Evolutionary conservation across 768 basidiomycete species (phyloP).

Genomic region (Amyloporia xantha): DNA sequence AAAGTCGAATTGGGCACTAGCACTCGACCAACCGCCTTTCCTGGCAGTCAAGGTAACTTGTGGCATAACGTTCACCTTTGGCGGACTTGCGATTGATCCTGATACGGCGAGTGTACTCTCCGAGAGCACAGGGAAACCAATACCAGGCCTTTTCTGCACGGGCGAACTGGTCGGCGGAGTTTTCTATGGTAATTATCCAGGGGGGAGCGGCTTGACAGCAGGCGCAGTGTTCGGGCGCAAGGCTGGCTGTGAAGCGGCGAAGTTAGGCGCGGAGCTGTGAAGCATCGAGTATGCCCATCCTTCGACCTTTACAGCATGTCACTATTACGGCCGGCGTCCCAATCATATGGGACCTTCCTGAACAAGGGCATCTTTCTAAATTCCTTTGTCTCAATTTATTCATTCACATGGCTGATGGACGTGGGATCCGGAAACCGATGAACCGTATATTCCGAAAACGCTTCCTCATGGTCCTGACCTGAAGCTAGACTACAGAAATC

Average conservation of each 20-base stretch:
- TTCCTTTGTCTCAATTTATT: neutral
- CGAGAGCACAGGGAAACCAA: conserved; percentile 31
- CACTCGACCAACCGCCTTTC: conserved; percentile 46
- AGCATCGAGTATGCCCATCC: neutral
- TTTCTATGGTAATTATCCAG: conserved; percentile 63
- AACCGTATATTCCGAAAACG: neutral
- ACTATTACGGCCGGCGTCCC: neutral
- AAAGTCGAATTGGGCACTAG: conserved; percentile 66
- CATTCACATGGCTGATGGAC: neutral
- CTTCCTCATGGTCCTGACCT: too few species aligned
- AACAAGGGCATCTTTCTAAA: neutral
- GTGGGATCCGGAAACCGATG: neutral
- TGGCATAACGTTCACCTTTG: conserved; percentile 71
- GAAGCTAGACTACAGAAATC: too few species aligned
- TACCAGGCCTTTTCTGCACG: conserved; percentile 54
- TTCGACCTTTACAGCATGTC: neutral
- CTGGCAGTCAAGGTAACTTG: conserved; percentile 63
- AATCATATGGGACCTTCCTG: neutral
- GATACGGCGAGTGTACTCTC: conserved; percentile 45
- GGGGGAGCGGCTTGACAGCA: conserved; percentile 59
- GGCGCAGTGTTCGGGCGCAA: conserved; percentile 61
- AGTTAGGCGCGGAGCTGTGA: neutral
- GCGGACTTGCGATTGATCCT: conserved; percentile 56
- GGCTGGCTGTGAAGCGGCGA: conserved; percentile 43
- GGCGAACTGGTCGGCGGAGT: conserved; percentile 66